A percentile compares a stretch with the other conserved stretches of the same genome.
Evolutionary conservation across 495 filamentous ascomycete genomes (phyloP).

Genomic region (Tetracladium setigerum): DNA sequence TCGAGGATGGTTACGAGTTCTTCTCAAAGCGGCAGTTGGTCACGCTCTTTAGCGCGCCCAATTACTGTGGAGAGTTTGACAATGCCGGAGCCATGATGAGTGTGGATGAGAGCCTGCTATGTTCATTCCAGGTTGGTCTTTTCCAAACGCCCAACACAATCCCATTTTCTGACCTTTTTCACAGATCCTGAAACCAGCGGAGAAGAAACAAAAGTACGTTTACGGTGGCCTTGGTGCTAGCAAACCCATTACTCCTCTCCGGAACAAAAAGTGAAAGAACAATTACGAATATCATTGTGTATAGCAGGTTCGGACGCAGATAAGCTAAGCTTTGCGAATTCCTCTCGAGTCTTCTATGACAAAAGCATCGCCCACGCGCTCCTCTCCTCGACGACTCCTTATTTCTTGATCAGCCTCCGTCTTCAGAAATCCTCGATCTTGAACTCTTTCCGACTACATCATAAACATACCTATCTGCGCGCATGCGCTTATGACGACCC

Average conservation of each 20-base stretch:
- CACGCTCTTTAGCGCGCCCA: conserved; percentile 95
- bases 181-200: conserved; percentile 97
- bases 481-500: conserved; percentile 2
- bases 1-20: conserved; percentile 99
- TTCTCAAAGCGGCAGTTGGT: conserved; percentile 98
- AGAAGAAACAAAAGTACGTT: conserved; percentile 99
- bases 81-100: conserved; percentile 99
- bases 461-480: conserved; percentile 20
- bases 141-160: background rate
- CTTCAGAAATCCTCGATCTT: conserved; percentile 13
- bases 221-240: conserved; percentile 80
- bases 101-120: conserved; percentile 96
- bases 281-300: conserved; percentile 73
- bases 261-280: conserved; percentile 76
- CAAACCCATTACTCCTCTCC: conserved; percentile 82
- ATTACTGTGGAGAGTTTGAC: conserved; percentile 99
- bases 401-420: conserved; percentile 9
- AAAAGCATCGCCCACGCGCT: conserved; percentile 15
- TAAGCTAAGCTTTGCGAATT: conserved; percentile 35
- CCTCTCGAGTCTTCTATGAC: conserved; percentile 19
- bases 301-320: conserved; percentile 96
- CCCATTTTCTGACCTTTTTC: conserved; percentile 17
- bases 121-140: conserved; percentile 92
- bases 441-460: conserved; percentile 6
- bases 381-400: conserved; percentile 4